These are phyloP conservation scores for Yarrowia sp. DNA, from an alignment of 805 yeast genomes.

Conservation along the genomic window DNA sequence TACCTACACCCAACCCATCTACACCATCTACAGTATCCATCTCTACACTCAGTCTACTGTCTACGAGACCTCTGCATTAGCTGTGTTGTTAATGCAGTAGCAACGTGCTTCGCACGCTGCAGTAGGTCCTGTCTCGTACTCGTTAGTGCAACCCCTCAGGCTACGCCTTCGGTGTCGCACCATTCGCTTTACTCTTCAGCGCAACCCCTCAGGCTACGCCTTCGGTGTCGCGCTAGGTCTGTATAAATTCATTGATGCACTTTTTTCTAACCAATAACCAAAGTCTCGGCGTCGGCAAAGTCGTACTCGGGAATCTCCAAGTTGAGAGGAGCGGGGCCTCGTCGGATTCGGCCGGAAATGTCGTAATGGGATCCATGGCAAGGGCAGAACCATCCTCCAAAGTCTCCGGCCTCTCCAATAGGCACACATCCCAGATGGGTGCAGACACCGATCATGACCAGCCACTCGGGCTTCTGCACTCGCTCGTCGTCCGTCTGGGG, in stretches of 20 bases:
- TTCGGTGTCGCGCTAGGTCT: background rate
- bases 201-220: too few species aligned
- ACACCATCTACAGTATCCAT: too few species aligned
- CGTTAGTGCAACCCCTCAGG: too few species aligned
- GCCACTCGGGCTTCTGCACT: constrained; percentile 96
- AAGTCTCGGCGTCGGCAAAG: constrained; percentile 73
- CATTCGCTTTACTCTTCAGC: too few species aligned
- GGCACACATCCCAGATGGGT: constrained; percentile 99
- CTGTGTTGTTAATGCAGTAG: too few species aligned
- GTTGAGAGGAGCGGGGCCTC: constrained; percentile 99
- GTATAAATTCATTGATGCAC: constrained; percentile 26
- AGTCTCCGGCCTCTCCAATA: constrained; percentile 99
- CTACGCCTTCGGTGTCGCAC: too few species aligned
- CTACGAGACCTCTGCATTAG: too few species aligned
- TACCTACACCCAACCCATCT: too few species aligned
- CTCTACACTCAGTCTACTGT: too few species aligned
- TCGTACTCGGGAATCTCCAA: constrained; percentile 93
- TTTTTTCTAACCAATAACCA: constrained; percentile 73
- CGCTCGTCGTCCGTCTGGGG: constrained; percentile 92
- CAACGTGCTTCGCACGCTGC: too few species aligned
- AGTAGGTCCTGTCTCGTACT: too few species aligned
- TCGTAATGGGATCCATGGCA: constrained; percentile 99
- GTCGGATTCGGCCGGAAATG: constrained; percentile 99
- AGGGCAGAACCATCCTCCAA: constrained; percentile 99
- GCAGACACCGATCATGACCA: constrained; percentile 98